Conservation (phyloP, 1,284 basidiomycete species). For the Ustilago vetiveriae region DNA sequence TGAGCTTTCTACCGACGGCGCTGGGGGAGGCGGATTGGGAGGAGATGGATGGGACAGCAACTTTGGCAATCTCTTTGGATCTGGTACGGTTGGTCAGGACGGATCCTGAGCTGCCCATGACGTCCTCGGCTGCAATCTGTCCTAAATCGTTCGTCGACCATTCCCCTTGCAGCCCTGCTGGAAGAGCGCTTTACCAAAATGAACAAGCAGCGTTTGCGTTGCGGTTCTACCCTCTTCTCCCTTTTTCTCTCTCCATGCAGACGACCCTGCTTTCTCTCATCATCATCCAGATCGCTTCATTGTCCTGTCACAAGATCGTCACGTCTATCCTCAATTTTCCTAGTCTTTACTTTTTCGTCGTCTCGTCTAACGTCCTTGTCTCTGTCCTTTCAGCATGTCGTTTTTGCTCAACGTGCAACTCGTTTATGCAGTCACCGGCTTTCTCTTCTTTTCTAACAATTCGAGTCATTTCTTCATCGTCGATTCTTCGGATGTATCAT, state of each 20-base stretch:
- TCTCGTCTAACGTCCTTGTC: not conserved
- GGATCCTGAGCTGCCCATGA: slow-evolving; percentile 18
- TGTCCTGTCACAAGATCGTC: not conserved
- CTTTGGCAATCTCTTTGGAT: slow-evolving; percentile 50
- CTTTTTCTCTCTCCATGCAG: too few species aligned
- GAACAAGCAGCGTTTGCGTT: too few species aligned
- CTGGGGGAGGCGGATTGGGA: slow-evolving; percentile 27
- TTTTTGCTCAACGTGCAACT: slow-evolving; percentile 5
- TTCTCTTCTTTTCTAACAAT: slow-evolving; percentile 4
- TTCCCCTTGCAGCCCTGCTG: too few species aligned
- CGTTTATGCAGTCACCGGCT: slow-evolving; percentile 33
- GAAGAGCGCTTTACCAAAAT: too few species aligned
- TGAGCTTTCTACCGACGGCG: slow-evolving; percentile 51
- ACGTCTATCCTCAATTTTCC: too few species aligned
- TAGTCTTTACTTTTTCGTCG: too few species aligned
- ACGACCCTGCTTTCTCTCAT: not conserved
- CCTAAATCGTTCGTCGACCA: too few species aligned
- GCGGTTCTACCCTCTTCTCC: not conserved
- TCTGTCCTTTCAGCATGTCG: slow-evolving; percentile 14
- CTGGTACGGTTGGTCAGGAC: slow-evolving; percentile 32
- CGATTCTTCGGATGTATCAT: not conserved
- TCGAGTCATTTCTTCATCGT: not conserved
- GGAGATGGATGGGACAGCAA: slow-evolving; percentile 52
- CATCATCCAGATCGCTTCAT: not conserved
- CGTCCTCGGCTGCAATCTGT: too few species aligned